Evolutionary conservation across 1,284 basidiomycete genomes (phyloP).

Genomic region (Rhizoctonia solani): DNA sequence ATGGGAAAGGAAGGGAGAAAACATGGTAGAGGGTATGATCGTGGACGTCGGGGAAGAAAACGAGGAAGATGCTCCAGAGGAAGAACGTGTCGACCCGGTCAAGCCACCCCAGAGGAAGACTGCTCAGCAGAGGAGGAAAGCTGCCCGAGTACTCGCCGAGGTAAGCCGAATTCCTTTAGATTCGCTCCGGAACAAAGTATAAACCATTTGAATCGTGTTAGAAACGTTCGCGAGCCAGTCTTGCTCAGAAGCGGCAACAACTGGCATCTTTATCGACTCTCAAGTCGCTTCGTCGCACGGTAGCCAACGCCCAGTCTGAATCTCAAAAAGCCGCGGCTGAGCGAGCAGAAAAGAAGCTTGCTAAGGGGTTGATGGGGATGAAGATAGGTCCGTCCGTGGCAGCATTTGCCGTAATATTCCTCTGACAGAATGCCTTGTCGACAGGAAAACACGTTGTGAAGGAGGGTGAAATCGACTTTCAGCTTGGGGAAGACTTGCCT

Average conservation of each 20-base stretch:
- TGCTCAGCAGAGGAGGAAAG: slow-evolving; percentile 68
- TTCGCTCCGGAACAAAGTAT: slow-evolving; percentile 7
- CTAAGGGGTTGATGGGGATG: slow-evolving; percentile 64
- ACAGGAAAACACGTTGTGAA: slow-evolving; percentile 76
- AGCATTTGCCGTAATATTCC: neutral
- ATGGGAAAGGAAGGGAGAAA: slow-evolving; percentile 44
- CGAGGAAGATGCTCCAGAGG: slow-evolving; percentile 50
- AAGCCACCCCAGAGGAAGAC: slow-evolving; percentile 70
- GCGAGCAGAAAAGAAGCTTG: slow-evolving; percentile 53
- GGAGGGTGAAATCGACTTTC: slow-evolving; percentile 75
- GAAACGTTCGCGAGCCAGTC: slow-evolving; percentile 68
- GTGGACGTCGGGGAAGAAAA: slow-evolving; percentile 53
- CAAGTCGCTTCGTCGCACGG: slow-evolving; percentile 56
- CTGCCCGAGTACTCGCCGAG: slow-evolving; percentile 62
- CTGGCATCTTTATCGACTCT: slow-evolving; percentile 59
- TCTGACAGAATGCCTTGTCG: too few relatives aligned
- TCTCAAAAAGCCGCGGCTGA: slow-evolving; percentile 53
- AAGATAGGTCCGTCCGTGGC: slow-evolving; percentile 49
- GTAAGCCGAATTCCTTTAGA: slow-evolving; percentile 47
- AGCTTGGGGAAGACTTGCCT: slow-evolving; percentile 88
- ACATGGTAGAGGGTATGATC: slow-evolving; percentile 60
- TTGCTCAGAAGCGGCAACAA: slow-evolving; percentile 60
- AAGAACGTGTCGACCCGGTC: slow-evolving; percentile 42
- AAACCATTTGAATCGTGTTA: slow-evolving; percentile 41
- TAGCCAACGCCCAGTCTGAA: slow-evolving; percentile 49